Evolutionary conservation across 1,139 yeast genomes (phyloP).

Genomic region (Hemisphaericaspora lyxosophila): DNA sequence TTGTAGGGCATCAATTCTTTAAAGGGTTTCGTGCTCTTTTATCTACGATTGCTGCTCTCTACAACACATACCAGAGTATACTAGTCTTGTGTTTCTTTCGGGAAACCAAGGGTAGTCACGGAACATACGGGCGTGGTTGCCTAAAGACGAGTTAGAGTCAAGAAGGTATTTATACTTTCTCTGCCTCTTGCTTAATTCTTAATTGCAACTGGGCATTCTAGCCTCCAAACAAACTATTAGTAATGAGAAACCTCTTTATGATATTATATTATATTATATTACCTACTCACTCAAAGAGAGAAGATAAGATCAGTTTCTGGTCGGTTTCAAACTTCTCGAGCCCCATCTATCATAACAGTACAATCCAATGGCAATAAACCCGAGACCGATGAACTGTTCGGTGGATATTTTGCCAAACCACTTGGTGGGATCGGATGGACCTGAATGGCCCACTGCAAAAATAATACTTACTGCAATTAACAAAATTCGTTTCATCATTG

Average conservation of each 20-base stretch:
- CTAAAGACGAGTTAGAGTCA: slow-evolving; percentile 5
- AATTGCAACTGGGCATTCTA: slow-evolving; percentile 45
- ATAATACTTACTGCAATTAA: slow-evolving; percentile 36
- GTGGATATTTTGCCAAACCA: slow-evolving; percentile 31
- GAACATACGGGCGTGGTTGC: slow-evolving; percentile 43
- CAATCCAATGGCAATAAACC: slow-evolving; percentile 33
- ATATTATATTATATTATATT: neutral
- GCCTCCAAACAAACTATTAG: slow-evolving; percentile 38
- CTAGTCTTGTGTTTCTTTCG: slow-evolving; percentile 21
- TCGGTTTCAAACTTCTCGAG: slow-evolving; percentile 29
- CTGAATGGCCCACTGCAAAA: slow-evolving; percentile 22
- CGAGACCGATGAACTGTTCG: slow-evolving; percentile 31
- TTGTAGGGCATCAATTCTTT: slow-evolving; percentile 49
- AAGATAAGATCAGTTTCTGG: neutral
- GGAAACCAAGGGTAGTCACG: slow-evolving; percentile 35
- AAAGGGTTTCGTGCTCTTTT: slow-evolving; percentile 9
- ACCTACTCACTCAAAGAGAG: neutral
- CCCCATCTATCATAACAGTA: slow-evolving; percentile 47
- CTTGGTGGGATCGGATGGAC: slow-evolving; percentile 15
- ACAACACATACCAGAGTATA: slow-evolving; percentile 53
- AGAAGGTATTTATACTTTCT: too few relatives aligned
- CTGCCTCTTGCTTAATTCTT: too few relatives aligned
- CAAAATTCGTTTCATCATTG: slow-evolving; percentile 45
- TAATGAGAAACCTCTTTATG: neutral
- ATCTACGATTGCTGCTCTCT: slow-evolving; percentile 51